Conservation (phyloP, 2,329 filamentous ascomycete genomes). For the Chaetomium sp. region DNA sequence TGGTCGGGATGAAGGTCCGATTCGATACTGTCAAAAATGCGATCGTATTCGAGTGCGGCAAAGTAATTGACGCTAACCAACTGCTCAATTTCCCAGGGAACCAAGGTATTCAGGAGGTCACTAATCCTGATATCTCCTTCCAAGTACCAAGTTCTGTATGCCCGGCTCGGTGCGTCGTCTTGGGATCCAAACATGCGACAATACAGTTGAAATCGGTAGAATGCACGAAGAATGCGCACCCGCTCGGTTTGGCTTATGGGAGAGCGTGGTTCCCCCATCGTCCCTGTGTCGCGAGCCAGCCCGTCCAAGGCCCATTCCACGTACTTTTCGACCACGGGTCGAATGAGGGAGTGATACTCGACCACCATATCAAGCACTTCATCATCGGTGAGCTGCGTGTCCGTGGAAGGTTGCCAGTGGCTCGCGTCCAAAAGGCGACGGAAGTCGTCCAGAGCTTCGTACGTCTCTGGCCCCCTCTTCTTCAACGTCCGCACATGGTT, state of each 20-base stretch:
- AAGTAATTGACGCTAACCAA: conserved; percentile 10
- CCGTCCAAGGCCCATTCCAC: neutral
- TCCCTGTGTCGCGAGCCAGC: neutral
- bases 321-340: neutral
- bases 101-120: neutral
- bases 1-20: conserved; percentile 6
- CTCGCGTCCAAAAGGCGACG: too few species aligned
- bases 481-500: too few species aligned
- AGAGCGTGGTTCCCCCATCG: neutral
- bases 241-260: neutral
- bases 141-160: too few species aligned
- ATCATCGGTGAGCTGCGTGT: neutral
- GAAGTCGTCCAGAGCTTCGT: neutral
- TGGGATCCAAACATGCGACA: conserved; percentile 4
- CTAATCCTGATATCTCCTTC: neutral
- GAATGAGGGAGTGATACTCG: neutral
- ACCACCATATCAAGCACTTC: neutral
- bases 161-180: neutral
- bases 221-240: conserved; percentile 7
- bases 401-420: neutral
- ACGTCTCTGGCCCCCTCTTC: neutral
- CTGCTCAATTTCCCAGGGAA: conserved; percentile 19
- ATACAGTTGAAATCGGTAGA: conserved; percentile 18
- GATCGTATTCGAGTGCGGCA: neutral
- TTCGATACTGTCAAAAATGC: neutral